These are phyloP conservation scores for Lathyrus aphaca DNA, from an alignment of 306 rosid species.

Conservation along the genomic window DNA sequence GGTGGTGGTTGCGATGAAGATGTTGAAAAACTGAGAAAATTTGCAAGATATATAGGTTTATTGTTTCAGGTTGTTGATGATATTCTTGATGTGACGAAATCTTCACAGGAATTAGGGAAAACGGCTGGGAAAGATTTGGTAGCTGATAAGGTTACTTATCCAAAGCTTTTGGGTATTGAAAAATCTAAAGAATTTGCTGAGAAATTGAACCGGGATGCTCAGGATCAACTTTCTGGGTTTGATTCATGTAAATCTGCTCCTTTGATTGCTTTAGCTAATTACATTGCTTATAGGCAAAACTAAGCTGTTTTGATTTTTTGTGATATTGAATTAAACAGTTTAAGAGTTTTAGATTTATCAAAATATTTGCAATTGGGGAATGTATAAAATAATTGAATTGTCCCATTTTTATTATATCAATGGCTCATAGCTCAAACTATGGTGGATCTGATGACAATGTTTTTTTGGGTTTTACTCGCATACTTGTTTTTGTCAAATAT, in stretches of 20 bases:
- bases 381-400: conserved; percentile 13
- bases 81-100: conserved; percentile 77
- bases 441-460: too few species aligned
- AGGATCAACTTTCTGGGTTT: conserved; percentile 62
- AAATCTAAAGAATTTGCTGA: conserved; percentile 73
- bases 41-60: conserved; percentile 68
- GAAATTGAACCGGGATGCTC: conserved; percentile 68
- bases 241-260: conserved; percentile 70
- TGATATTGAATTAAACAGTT: conserved; percentile 19
- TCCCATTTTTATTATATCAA: background rate
- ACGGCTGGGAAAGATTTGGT: conserved; percentile 86
- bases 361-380: conserved; percentile 4
- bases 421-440: too few species aligned
- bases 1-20: conserved; percentile 74
- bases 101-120: conserved; percentile 79
- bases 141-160: conserved; percentile 86
- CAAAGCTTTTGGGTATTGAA: conserved; percentile 74
- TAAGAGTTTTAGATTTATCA: conserved; percentile 13
- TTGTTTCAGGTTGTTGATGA: conserved; percentile 91
- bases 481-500: too few species aligned
- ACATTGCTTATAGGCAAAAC: conserved; percentile 74
- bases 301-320: conserved; percentile 19
- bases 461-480: too few species aligned
- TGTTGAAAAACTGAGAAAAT: conserved; percentile 65
- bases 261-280: conserved; percentile 70